phyloP scores from a whole-genome alignment of 345 rosid genomes.

The Camelina neglecta region DNA sequence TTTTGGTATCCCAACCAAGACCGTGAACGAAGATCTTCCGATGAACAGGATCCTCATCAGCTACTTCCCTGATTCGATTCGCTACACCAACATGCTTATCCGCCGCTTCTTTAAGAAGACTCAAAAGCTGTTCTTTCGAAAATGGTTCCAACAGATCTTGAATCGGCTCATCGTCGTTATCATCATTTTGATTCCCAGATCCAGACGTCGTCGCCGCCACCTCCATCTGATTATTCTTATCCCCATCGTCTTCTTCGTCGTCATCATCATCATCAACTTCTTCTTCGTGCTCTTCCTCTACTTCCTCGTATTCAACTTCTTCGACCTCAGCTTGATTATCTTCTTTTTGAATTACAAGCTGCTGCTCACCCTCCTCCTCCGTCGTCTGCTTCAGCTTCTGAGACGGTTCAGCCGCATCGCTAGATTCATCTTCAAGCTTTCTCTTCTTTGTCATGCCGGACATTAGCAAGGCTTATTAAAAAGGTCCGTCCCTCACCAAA shows the following conservation, averaged over 20 bases:
- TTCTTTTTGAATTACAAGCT: constrained; percentile 29
- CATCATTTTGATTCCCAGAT: constrained; percentile 42
- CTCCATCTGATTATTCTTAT: constrained; percentile 27
- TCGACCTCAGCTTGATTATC: constrained; percentile 37
- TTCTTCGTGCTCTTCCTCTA: constrained; percentile 48
- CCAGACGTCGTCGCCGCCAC: constrained; percentile 31
- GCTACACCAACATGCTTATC: constrained; percentile 54
- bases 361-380: constrained; percentile 21
- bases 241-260: constrained; percentile 31
- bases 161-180: constrained; percentile 60
- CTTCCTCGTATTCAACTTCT: constrained; percentile 47
- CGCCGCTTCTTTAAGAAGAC: constrained; percentile 60
- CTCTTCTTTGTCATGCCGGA: constrained; percentile 68
- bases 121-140: constrained; percentile 60
- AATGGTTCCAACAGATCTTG: constrained; percentile 73
- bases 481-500: too few species aligned
- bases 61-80: constrained; percentile 51
- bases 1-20: constrained; percentile 84
- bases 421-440: constrained; percentile 53
- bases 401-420: constrained; percentile 36
- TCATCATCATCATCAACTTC: constrained; percentile 39
- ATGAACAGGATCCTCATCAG: constrained; percentile 71
- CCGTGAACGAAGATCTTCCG: constrained; percentile 86
- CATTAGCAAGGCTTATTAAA: neutral
- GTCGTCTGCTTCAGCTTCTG: constrained; percentile 35